Evolutionary conservation across 2,329 filamentous ascomycete species (phyloP).

Genomic region (Diaporthe citriasiana): DNA sequence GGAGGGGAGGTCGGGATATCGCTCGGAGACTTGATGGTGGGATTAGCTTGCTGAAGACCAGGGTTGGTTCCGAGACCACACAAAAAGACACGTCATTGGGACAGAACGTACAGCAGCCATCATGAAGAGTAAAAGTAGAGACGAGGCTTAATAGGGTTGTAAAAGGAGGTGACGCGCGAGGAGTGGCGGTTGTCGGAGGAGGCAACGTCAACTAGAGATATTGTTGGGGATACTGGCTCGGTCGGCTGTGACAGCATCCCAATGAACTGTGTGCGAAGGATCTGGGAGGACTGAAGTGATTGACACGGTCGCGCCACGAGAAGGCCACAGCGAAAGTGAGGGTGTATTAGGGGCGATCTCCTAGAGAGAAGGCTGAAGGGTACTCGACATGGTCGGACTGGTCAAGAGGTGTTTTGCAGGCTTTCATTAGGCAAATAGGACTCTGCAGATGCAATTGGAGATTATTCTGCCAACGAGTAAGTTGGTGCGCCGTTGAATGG

Average conservation of each 20-base stretch:
- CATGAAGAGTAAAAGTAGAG: slow-evolving; percentile 43
- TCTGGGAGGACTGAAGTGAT: slow-evolving; percentile 2
- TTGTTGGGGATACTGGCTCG: slow-evolving; percentile 12
- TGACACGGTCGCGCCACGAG: slow-evolving; percentile 19
- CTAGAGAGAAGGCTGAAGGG: slow-evolving; percentile 35
- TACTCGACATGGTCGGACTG: slow-evolving; percentile 41
- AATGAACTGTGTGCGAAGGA: slow-evolving; percentile 16
- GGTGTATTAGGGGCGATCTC: slow-evolving; percentile 32
- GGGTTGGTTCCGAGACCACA: slow-evolving; percentile 8
- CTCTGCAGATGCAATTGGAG: slow-evolving; percentile 27
- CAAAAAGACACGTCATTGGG: slow-evolving; percentile 15
- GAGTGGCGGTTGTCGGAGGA: slow-evolving; percentile 13
- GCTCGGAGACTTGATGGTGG: slow-evolving; percentile 35
- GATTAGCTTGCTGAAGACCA: slow-evolving; percentile 34
- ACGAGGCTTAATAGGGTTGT: slow-evolving; percentile 23
- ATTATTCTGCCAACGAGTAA: slow-evolving; percentile 4
- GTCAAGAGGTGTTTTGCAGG: slow-evolving; percentile 33
- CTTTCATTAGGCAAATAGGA: slow-evolving; percentile 34
- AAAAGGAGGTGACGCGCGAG: slow-evolving; percentile 35
- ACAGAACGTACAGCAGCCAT: slow-evolving; percentile 56
- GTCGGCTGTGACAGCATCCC: slow-evolving; percentile 37
- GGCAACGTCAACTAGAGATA: slow-evolving; percentile 32
- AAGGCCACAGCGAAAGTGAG: slow-evolving; percentile 21
- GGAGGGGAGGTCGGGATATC: slow-evolving; percentile 28
- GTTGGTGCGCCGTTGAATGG: slow-evolving; percentile 18